Base-by-base conservation (phyloP, 768 basidiomycete genomes). In the Mycena haematopus region DNA sequence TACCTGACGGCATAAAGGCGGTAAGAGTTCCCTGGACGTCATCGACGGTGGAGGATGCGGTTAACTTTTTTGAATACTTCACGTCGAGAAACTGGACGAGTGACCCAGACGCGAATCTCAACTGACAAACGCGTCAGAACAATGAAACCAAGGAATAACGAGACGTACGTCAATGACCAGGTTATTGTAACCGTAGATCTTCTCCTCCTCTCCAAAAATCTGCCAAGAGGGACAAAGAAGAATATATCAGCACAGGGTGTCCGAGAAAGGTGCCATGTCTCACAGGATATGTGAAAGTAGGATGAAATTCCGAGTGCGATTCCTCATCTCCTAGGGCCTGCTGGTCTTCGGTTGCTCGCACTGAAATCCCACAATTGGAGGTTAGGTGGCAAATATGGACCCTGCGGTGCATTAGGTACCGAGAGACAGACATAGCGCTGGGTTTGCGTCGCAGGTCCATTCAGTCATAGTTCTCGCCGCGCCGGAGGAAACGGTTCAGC, bases 131-230 rank as follows among this genome's bases (percentile, higher is more conserved):
- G 51, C 62, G 56, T 67, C 17, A 29, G 17, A 62, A 29, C 21
- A 24, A 38, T 53, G 54, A 51, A 29, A 7, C 36, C 24, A 40
- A 22, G 21, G 3, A 42, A 27, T 15, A 50, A 24, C 3, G 11
- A 25, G 51, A 76, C 88, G 65, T 71, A 97, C 95, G 72, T 96
- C 87, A 68, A 99, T 89, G 27, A 83, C 73, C 35, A 99, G 82
- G 70, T 89, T 89, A 64, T 87, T 84, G 77, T 97, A 99, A 2
- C 96, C 96, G 73, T 96, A 98, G 58, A 99, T 90, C 78, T 89
- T 95, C 78, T 99, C 95, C 56, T 96, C 92, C 70, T 98, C 94
- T 55, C 96, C 96, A 72, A 88, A 98, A 70, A 99, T 95, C 92
- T 94, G 25, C 46, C 2, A 52, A 21, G 55, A 8, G 27, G 50